These are phyloP conservation scores for Ochetophila trinervis DNA, from an alignment of 306 rosid genomes.

Conservation along the genomic window DNA sequence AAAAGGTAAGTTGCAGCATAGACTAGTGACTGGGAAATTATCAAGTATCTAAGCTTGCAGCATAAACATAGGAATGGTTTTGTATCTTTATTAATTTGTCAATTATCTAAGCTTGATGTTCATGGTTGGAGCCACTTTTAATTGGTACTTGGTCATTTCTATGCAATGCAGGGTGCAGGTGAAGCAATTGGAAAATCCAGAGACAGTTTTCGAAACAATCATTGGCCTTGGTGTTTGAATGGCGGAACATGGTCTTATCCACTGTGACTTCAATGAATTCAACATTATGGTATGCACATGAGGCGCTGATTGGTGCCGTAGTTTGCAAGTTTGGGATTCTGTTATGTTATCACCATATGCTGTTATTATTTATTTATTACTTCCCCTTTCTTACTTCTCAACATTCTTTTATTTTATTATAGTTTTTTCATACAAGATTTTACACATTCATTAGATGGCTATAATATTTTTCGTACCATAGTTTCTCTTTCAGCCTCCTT, in stretches of 20 bases:
- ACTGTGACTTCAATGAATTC: no score
- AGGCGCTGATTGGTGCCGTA: slow-evolving; percentile 7
- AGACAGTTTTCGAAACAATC: slow-evolving; percentile 74
- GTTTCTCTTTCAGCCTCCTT: slow-evolving; percentile 5
- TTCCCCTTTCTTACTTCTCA: not conserved
- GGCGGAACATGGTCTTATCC: slow-evolving; percentile 93
- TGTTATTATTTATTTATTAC: not conserved
- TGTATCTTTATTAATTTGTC: no score
- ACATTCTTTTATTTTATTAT: no score
- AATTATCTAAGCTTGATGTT: no score
- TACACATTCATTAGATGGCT: no score
- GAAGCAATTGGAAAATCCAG: slow-evolving; percentile 79
- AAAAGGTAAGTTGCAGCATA: no score
- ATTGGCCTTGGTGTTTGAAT: slow-evolving; percentile 65
- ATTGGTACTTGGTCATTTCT: slow-evolving; percentile 11
- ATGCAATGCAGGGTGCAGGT: slow-evolving; percentile 70
- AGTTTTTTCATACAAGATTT: no score
- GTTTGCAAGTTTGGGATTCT: not conserved
- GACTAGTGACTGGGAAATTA: no score
- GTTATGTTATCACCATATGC: not conserved
- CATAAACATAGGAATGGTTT: no score
- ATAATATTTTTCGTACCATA: not conserved
- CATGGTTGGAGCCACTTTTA: not conserved
- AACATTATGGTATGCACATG: slow-evolving; percentile 70
- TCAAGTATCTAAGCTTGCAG: no score